Conservation (phyloP, 345 rosid genomes). For the Boechera stricta region DNA sequence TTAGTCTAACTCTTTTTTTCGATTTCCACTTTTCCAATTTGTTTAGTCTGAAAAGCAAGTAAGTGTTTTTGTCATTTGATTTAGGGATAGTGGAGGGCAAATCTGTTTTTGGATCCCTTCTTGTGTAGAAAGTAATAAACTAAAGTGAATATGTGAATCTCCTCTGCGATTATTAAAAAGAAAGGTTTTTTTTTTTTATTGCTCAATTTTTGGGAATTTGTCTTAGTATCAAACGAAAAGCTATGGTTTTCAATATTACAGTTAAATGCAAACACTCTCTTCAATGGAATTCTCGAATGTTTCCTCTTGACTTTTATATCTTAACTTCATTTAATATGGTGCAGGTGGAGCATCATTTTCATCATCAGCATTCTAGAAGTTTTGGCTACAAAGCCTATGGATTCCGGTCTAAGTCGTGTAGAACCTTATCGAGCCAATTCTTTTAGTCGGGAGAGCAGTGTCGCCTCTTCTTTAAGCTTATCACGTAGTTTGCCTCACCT, state of each 20-base stretch:
- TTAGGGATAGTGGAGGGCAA: slow-evolving; percentile 33
- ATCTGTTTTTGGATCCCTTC: slow-evolving; percentile 26
- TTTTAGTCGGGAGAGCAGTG: slow-evolving; percentile 53
- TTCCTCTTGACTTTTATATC: background rate
- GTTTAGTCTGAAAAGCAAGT: slow-evolving; percentile 14
- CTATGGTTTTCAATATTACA: too few species aligned
- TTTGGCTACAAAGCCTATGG: slow-evolving; percentile 55
- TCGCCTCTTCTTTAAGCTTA: slow-evolving; percentile 57
- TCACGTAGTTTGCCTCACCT: slow-evolving; percentile 45
- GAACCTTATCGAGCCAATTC: slow-evolving; percentile 45
- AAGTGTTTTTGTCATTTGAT: slow-evolving; percentile 16
- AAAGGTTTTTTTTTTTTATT: background rate
- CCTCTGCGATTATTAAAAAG: background rate
- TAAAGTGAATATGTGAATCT: background rate
- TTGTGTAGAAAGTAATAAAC: background rate
- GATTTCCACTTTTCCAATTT: slow-evolving; percentile 25
- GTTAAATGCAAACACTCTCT: background rate
- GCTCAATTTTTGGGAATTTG: too few species aligned
- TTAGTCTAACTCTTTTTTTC: background rate
- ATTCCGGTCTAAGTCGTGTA: slow-evolving; percentile 29
- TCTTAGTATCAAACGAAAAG: too few species aligned
- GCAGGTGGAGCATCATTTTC: slow-evolving; percentile 20
- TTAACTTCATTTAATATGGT: background rate
- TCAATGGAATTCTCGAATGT: background rate
- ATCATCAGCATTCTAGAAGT: background rate